Percentiles rank a stretch among this genome's conserved stretches.
phyloP scores from a whole-genome alignment of 345 rosid species.

The Ricinus communis region DNA sequence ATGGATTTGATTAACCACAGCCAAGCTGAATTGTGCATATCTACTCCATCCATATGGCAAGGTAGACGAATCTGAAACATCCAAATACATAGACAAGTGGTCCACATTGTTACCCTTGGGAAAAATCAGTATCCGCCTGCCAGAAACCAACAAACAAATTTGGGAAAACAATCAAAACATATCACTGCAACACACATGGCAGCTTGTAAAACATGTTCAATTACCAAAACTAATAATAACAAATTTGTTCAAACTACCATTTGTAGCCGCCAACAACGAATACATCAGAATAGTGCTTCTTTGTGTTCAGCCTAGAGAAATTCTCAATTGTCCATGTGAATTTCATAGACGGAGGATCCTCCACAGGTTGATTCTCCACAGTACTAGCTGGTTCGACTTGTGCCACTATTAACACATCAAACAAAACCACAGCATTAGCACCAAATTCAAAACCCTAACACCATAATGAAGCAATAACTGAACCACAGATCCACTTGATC shows the following conservation, averaged over 20 bases:
- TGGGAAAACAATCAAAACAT: background rate
- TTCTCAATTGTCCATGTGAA: constrained; percentile 79
- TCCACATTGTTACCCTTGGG: constrained; percentile 94
- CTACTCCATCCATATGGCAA: constrained; percentile 96
- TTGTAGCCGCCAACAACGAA: constrained; percentile 83
- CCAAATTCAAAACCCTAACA: constrained; percentile 7
- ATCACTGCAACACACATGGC: background rate
- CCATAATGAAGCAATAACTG: background rate
- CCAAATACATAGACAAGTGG: constrained; percentile 91
- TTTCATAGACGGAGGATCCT: constrained; percentile 79
- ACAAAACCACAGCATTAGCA: background rate
- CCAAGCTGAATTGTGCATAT: constrained; percentile 87
- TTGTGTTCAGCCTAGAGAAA: constrained; percentile 70
- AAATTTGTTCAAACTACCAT: constrained; percentile 70
- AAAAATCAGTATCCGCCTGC: constrained; percentile 86
- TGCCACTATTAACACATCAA: constrained; percentile 36
- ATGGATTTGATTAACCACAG: constrained; percentile 77
- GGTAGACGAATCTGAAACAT: constrained; percentile 79
- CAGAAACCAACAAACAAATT: constrained; percentile 21
- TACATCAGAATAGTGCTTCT: constrained; percentile 72
- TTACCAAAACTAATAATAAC: background rate
- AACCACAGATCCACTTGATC: constrained; percentile 18
- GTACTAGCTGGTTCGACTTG: constrained; percentile 54
- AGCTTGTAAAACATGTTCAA: background rate
- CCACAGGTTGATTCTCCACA: constrained; percentile 69